phyloP scores from a whole-genome alignment of 1,284 basidiomycete genomes.

The Ganoderma boninense region DNA sequence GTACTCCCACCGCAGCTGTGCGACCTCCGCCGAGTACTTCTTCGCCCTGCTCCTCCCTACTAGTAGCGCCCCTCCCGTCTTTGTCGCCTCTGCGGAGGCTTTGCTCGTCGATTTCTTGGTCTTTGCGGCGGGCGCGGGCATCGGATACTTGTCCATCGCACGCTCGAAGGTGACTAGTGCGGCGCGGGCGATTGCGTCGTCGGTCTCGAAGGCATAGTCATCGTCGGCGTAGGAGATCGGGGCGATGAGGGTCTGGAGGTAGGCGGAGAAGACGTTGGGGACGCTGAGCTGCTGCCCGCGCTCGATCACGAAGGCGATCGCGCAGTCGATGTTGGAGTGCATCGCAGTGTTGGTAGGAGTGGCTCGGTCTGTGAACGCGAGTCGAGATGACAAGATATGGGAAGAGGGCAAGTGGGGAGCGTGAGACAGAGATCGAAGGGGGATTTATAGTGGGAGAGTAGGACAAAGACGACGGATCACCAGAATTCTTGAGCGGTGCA shows the following conservation, averaged over 20 bases:
- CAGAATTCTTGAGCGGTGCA: conserved; percentile 11
- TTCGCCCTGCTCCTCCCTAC: background rate
- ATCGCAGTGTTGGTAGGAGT: conserved; percentile 1
- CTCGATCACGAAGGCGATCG: conserved; percentile 29
- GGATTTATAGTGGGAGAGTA: conserved; percentile 19
- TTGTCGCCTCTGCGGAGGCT: background rate
- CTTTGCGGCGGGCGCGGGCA: conserved; percentile 1
- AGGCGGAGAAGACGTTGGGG: conserved; percentile 32
- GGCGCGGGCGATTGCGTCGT: conserved; percentile 20
- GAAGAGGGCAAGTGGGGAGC: background rate
- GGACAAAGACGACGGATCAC: conserved; percentile 26
- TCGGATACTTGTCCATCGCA: conserved; percentile 34
- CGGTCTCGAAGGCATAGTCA: conserved; percentile 8
- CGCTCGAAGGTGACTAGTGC: conserved; percentile 29
- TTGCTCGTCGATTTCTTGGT: conserved; percentile 3
- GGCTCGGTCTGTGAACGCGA: background rate
- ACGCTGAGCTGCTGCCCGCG: conserved; percentile 26
- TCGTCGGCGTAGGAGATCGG: conserved; percentile 9
- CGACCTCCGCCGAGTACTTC: conserved; percentile 27
- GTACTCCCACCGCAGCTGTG: conserved; percentile 30
- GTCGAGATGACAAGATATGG: background rate
- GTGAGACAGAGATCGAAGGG: background rate
- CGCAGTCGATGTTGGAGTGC: conserved; percentile 29
- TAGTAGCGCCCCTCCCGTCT: background rate
- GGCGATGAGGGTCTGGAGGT: conserved; percentile 24